Evolutionary conservation across 805 yeast genomes (phyloP), one percentile per base, ranked within the genome.

Genomic region (Saccharomycopsis babjevae): DNA sequence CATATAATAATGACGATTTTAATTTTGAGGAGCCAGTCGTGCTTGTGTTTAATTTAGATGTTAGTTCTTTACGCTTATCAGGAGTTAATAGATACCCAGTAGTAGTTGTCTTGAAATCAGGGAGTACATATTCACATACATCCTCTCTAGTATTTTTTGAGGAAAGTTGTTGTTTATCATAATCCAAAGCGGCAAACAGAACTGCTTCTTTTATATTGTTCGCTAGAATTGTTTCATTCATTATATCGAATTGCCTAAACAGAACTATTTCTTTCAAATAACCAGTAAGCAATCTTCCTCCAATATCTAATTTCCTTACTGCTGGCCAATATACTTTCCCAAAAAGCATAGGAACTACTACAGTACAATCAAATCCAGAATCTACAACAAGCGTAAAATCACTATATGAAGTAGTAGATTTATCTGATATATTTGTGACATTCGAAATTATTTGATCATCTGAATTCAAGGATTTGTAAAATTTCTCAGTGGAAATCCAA

Each of bases 181-280:
- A 89, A 67, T 88, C 82, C 22, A 66, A 64, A 0, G 93, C 83
- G n/a, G 89, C 82, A 75, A 82, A 84, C 71, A 89, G 79, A 42
- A 93, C 75, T 62, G 80, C 76, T 68, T 92, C 97, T 68, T 94
- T 94, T 66, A 96, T 88, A 56, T 87, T 84, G 69, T 91, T 89
- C 57, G 94, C 85, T 56, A 94, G 73, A 1, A 88, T 76, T 0
- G 96, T 86, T 72, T 96, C 99, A 63, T 94, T 97, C 69, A 89
- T 84, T 66, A 94, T 91, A 68, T 94, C 93, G 71, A 92, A 94
- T 74, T 94, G 94, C 59, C 97, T 78, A 69, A 88, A 94, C 1
- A 97, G 89, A 13, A 93, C 82, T 57, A 89, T 78, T 69, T 94
- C 98, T 64, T 91, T 79, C 58, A 96, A 72, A 57, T 86, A 82